phyloP scores from a whole-genome alignment of 163 green algal genomes.

The Prototheca stagnorum region DNA sequence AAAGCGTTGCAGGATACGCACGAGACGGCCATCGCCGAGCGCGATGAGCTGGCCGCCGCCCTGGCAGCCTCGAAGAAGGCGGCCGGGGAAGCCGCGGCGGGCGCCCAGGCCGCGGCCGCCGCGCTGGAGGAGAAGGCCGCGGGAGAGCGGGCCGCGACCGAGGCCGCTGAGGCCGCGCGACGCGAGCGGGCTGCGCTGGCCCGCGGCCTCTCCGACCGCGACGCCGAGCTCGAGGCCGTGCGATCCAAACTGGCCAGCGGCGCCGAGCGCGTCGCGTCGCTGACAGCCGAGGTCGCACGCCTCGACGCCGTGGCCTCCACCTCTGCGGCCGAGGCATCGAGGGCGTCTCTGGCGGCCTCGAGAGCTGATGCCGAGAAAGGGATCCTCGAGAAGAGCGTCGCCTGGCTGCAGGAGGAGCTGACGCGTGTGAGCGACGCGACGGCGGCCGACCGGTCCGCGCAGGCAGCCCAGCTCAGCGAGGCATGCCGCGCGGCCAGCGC shows the following conservation, averaged over 20 bases:
- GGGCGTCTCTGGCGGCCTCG: background rate
- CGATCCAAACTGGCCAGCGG: slow-evolving; percentile 25
- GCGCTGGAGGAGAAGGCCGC: too few relatives aligned
- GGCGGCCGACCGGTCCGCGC: slow-evolving; percentile 1
- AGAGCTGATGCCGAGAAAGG: slow-evolving; percentile 21
- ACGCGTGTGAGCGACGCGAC: slow-evolving; percentile 9
- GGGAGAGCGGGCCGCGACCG: too few relatives aligned
- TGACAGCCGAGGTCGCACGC: slow-evolving; percentile 8
- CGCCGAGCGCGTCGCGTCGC: slow-evolving; percentile 25
- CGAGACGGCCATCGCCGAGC: too few relatives aligned
- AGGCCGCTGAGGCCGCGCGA: too few relatives aligned
- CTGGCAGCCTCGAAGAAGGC: slow-evolving; percentile 1
- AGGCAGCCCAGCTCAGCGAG: background rate
- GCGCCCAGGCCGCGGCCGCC: too few relatives aligned
- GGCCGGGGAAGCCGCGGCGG: too few relatives aligned
- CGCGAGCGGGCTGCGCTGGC: slow-evolving; percentile 15
- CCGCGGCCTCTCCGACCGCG: slow-evolving; percentile 17
- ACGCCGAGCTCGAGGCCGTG: slow-evolving; percentile 27
- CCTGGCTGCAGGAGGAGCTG: slow-evolving; percentile 31
- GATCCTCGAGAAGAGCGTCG: slow-evolving; percentile 18
- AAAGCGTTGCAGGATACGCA: slow-evolving; percentile 18
- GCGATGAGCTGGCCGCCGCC: slow-evolving; percentile 1
- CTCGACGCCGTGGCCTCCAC: slow-evolving; percentile 15
- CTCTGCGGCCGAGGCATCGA: slow-evolving; percentile 4
- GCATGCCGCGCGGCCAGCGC: background rate